Percentiles rank a stretch among this genome's conserved stretches.
Evolutionary conservation across 495 filamentous ascomycete genomes (phyloP).

Genomic region (Lasiosphaeria miniovina): DNA sequence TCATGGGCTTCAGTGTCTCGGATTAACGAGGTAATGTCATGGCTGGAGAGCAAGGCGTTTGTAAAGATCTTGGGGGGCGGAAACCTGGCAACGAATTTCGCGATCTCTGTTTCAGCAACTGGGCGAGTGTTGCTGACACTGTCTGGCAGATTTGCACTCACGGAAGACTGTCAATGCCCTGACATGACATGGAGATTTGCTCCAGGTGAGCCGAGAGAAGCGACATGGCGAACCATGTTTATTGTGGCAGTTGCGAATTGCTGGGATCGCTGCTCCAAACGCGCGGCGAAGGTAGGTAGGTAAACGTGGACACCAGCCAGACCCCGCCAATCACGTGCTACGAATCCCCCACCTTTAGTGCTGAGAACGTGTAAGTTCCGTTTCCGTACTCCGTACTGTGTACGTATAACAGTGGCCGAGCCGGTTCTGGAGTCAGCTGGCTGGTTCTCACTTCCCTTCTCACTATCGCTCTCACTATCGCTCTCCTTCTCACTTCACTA

Average conservation of each 20-base stretch:
- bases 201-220: constrained; percentile 82
- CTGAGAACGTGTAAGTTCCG: no score
- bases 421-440: no score
- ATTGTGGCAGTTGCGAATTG: background rate
- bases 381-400: no score
- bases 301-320: no score
- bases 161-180: constrained; percentile 81
- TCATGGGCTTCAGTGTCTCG: constrained; percentile 95
- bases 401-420: no score
- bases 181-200: constrained; percentile 81
- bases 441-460: no score
- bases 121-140: constrained; percentile 5
- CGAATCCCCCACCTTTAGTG: no score
- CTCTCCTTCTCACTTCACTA: no score
- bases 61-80: constrained; percentile 92
- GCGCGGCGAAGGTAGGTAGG: no score
- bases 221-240: constrained; percentile 51
- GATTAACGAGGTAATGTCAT: constrained; percentile 91
- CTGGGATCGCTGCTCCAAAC: background rate
- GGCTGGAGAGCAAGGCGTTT: constrained; percentile 80
- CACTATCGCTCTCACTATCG: no score
- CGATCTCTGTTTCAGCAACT: background rate
- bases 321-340: no score
- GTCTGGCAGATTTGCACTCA: constrained; percentile 37
- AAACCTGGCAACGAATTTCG: constrained; percentile 56